These are phyloP conservation scores for Neurospora tetraspora DNA, from an alignment of 495 filamentous ascomycete species.

Conservation along the genomic window DNA sequence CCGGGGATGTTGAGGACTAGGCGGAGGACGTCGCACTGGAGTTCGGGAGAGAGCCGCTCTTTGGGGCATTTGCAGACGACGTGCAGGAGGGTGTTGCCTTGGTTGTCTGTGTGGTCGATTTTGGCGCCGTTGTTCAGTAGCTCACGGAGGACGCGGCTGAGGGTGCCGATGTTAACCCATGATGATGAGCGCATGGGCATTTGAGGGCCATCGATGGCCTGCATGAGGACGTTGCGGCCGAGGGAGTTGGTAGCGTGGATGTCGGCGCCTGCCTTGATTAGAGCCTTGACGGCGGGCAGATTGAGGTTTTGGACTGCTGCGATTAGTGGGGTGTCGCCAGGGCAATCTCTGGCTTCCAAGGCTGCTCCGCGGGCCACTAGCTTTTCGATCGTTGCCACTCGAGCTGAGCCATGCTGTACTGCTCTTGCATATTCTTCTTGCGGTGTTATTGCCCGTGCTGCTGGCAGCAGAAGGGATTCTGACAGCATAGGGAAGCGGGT, in stretches of 20 bases:
- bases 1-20: constrained; percentile 12
- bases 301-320: constrained; percentile 16
- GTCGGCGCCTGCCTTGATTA: constrained; percentile 13
- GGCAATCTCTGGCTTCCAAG: constrained; percentile 17
- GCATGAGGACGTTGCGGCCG: constrained; percentile 10
- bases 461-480: too few species aligned
- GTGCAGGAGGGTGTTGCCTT: constrained; percentile 15
- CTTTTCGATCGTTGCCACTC: constrained; percentile 19
- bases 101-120: constrained; percentile 7
- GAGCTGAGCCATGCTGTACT: neutral
- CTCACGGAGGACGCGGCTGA: constrained; percentile 8
- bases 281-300: constrained; percentile 9
- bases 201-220: constrained; percentile 11
- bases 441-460: too few species aligned
- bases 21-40: constrained; percentile 9
- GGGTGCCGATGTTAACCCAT: neutral
- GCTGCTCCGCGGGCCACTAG: constrained; percentile 21
- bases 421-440: neutral
- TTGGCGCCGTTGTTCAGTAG: constrained; percentile 13
- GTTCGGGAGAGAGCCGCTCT: neutral
- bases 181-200: neutral
- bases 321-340: constrained; percentile 23
- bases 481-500: neutral
- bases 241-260: constrained; percentile 9
- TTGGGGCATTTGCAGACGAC: constrained; percentile 14